These are phyloP conservation scores for Alternaria solani DNA, from an alignment of 2,329 filamentous ascomycete genomes.

Conservation along the genomic window DNA sequence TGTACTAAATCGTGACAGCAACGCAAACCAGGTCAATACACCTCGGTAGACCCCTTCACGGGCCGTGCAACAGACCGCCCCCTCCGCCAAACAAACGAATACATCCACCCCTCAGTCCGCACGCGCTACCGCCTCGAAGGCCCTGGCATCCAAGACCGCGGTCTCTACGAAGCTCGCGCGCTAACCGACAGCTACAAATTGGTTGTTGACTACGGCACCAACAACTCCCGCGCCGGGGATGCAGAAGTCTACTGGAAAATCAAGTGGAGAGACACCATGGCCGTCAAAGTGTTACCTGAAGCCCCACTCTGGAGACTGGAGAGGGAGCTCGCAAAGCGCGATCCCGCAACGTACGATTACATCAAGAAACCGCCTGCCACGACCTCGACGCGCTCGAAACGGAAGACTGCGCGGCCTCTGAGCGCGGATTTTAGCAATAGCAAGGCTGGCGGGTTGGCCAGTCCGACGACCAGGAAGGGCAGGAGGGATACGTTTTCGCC, in stretches of 20 bases:
- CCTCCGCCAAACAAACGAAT: constrained; percentile 60
- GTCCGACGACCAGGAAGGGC: constrained; percentile 13
- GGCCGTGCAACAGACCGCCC: constrained; percentile 54
- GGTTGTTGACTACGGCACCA: constrained; percentile 53
- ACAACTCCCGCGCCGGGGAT: constrained; percentile 34
- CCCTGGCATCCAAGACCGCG: constrained; percentile 56
- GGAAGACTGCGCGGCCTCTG: constrained; percentile 20
- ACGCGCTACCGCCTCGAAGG: constrained; percentile 56
- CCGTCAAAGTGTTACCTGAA: constrained; percentile 54
- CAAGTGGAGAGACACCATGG: constrained; percentile 47
- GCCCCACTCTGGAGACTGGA: constrained; percentile 57
- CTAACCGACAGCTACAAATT: constrained; percentile 59
- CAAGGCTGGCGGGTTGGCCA: constrained; percentile 11
- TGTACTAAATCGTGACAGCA: constrained; percentile 22
- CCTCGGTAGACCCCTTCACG: constrained; percentile 54
- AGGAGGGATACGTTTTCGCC: constrained; percentile 35
- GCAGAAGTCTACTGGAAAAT: constrained; percentile 56
- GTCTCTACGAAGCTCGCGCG: constrained; percentile 55
- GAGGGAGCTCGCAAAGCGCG: constrained; percentile 52
- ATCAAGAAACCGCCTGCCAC: constrained; percentile 48
- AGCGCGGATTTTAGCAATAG: constrained; percentile 26
- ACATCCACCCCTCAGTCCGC: constrained; percentile 60
- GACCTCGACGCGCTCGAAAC: constrained; percentile 23
- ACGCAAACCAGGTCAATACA: constrained; percentile 59
- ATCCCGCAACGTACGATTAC: constrained; percentile 54